Base-by-base conservation (phyloP, 1,284 basidiomycete species). In the Ceraceosorus bombacis region DNA sequence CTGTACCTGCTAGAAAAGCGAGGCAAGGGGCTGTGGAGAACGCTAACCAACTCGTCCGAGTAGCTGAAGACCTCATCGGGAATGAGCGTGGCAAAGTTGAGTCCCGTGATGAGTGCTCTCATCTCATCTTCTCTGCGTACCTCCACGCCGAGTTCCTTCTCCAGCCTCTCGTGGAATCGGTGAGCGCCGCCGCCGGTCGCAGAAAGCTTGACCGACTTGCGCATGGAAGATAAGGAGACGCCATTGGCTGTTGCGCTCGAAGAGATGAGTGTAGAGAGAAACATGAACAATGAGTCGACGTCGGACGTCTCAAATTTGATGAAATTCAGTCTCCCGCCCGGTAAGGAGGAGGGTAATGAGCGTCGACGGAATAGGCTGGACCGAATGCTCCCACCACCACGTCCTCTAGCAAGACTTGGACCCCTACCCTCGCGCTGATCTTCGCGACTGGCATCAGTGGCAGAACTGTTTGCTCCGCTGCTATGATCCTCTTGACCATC, bases 51-150 rank as follows among this genome's bases (percentile, higher is more conserved):
- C 80, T 96, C 89, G 79, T 99, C 95, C 51, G 92, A 95, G 81
- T 96, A 98, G 83, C 88, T 97, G 80, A 97, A 99, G 41, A 93
- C 93, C 79, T 99, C 95, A 79, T 95, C 88, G 40, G 94, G 94
- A 62, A 99, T 95, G 75, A 90, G 85, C 39, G 89, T 88, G 79
- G 97, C 89, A 80, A 99, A 99, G 78, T 92, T 90, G 73, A 99
- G 83, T 13, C 95, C 95, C 67, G 93, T 88, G 67, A 98, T 98
- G 72, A 98, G 80, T 75, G 94, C 97, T 80, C 90, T 91, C 95
- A 99, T 98, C 82, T 99, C 95, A 78, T 98, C 95, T 79, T 97
- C 94, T 59, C 87, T 81, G 62, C 82, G 81, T 49, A 98, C 80
- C 77, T 92, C 89, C 58, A 97, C 89, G 37, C 84, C 86, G 4